These are phyloP conservation scores for Musa itinerans DNA, from an alignment of 176 grass and related monocot genomes.

Conservation along the genomic window DNA sequence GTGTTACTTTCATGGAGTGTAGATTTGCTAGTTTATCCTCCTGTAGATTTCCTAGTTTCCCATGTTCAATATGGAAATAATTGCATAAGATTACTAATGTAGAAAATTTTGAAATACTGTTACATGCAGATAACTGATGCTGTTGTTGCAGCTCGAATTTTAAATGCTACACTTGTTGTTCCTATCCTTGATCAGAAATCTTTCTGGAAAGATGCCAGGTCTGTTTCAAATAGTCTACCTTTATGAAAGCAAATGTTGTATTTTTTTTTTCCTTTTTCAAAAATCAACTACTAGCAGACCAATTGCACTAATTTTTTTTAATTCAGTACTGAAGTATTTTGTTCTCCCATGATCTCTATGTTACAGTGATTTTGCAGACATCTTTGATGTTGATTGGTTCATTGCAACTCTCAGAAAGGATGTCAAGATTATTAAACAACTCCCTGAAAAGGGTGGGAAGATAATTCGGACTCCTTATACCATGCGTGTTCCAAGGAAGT, in stretches of 20 bases:
- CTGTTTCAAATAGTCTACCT: constrained; percentile 14
- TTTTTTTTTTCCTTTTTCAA: not conserved
- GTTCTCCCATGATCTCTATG: constrained; percentile 38
- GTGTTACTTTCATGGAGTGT: not conserved
- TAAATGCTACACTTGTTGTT: constrained; percentile 85
- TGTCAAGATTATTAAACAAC: constrained; percentile 74
- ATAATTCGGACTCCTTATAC: constrained; percentile 47
- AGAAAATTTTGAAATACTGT: constrained; percentile 5
- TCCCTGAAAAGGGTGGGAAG: constrained; percentile 57
- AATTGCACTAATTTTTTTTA: constrained; percentile 9
- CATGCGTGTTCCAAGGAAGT: constrained; percentile 90
- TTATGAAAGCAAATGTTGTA: not conserved
- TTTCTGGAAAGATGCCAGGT: constrained; percentile 99
- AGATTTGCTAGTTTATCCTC: not conserved
- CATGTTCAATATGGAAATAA: not conserved
- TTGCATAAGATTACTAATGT: constrained; percentile 13
- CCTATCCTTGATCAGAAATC: constrained; percentile 84
- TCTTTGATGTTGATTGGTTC: constrained; percentile 76
- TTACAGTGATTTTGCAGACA: constrained; percentile 77
- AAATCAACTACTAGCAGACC: constrained; percentile 18
- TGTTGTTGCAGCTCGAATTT: constrained; percentile 78
- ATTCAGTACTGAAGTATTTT: constrained; percentile 9
- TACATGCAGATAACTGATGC: constrained; percentile 87
- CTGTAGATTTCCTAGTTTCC: not conserved
- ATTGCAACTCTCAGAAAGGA: constrained; percentile 74